A percentile compares a stretch with the other conserved stretches of the same genome.
These are phyloP conservation scores for Scleromitrula shiraiana DNA, from an alignment of 2,329 filamentous ascomycete species.

Conservation along the genomic window DNA sequence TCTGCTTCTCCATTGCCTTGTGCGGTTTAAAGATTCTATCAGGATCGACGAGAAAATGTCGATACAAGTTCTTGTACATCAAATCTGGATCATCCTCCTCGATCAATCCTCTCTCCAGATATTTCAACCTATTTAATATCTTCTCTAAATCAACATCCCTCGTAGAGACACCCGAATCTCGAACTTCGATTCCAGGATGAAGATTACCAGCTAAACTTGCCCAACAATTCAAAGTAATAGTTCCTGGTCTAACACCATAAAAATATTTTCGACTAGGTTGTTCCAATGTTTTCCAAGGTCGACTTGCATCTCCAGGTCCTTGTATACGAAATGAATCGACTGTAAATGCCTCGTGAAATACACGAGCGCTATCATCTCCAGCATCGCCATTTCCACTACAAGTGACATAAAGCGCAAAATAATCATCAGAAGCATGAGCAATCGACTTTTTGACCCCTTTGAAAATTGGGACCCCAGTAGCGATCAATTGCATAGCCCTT, in stretches of 20 bases:
- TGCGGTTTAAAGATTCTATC: constrained; percentile 54
- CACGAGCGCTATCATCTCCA: constrained; percentile 18
- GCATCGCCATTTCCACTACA: constrained; percentile 36
- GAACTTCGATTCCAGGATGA: constrained; percentile 48
- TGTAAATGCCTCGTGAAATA: constrained; percentile 14
- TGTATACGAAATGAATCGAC: constrained; percentile 21
- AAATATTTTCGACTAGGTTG: constrained; percentile 65
- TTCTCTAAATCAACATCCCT: constrained; percentile 50
- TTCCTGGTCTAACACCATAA: constrained; percentile 59
- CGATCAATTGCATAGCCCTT: constrained; percentile 49
- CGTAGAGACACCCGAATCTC: constrained; percentile 49
- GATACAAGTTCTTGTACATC: constrained; percentile 58
- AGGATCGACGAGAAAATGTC: constrained; percentile 58
- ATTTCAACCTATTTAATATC: constrained; percentile 51
- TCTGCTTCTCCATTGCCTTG: constrained; percentile 60
- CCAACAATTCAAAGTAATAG: constrained; percentile 65
- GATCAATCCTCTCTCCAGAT: constrained; percentile 48
- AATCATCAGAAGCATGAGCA: constrained; percentile 45
- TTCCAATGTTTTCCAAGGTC: constrained; percentile 64
- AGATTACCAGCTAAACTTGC: constrained; percentile 49
- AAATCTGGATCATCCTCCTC: constrained; percentile 48
- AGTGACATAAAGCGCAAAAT: constrained; percentile 48
- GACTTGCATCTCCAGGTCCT: constrained; percentile 13
- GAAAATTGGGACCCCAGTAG: constrained; percentile 48
- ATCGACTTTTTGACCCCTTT: constrained; percentile 46